Conservation (phyloP, 305 asterid species). For the Solanum hybrid region DNA sequence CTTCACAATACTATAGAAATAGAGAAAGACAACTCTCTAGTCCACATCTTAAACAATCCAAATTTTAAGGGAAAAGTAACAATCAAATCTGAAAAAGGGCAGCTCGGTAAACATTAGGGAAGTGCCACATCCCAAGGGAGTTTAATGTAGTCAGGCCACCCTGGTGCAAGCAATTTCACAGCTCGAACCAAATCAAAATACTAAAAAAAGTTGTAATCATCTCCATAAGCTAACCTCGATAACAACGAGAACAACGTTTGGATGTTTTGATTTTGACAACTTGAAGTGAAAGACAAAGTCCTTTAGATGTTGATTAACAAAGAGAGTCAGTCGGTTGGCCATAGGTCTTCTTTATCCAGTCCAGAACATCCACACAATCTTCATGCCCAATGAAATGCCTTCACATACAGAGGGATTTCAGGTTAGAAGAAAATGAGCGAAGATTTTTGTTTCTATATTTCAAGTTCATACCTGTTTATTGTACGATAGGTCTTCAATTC, state of each 20-base stretch:
- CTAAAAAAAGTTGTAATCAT: neutral
- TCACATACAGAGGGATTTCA: slow-evolving; percentile 4
- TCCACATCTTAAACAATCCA: neutral
- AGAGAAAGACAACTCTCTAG: neutral
- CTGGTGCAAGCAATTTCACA: neutral
- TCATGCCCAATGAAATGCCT: slow-evolving; percentile 63
- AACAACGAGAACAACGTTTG: neutral
- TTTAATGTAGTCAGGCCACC: neutral
- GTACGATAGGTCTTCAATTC: slow-evolving; percentile 64
- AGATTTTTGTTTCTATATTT: neutral
- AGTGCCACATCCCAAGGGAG: neutral
- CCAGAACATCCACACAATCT: slow-evolving; percentile 50
- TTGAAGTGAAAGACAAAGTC: neutral
- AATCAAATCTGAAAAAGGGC: neutral
- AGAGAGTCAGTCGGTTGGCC: slow-evolving; percentile 20
- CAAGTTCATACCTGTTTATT: slow-evolving; percentile 46
- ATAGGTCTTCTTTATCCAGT: slow-evolving; percentile 62
- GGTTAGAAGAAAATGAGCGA: neutral
- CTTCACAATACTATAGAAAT: neutral
- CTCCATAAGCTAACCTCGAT: slow-evolving; percentile 6
- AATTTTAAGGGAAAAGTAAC: neutral
- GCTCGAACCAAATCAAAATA: neutral
- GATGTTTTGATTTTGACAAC: neutral
- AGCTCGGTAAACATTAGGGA: neutral
- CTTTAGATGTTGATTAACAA: slow-evolving; percentile 3